Percentiles rank a stretch among this genome's conserved stretches.
These are phyloP conservation scores for Penicillium carneum DNA, from an alignment of 2,329 filamentous ascomycete genomes.

Conservation along the genomic window DNA sequence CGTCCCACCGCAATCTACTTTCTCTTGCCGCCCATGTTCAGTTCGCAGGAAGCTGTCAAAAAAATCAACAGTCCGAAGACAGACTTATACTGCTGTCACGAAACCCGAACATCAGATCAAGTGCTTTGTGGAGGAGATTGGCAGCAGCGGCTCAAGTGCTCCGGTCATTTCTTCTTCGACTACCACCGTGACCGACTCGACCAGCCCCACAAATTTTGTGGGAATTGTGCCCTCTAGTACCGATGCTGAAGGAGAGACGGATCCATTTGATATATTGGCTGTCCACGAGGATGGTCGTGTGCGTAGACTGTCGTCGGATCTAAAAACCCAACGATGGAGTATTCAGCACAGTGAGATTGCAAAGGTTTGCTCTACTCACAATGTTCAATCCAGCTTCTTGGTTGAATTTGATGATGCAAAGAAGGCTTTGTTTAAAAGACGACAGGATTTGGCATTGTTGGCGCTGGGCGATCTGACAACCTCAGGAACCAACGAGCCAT, in stretches of 20 bases:
- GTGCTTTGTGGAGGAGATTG: conserved; percentile 61
- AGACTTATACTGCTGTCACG: conserved; percentile 63
- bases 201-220: conserved; percentile 49
- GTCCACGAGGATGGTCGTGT: conserved; percentile 56
- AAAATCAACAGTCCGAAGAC: conserved; percentile 56
- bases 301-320: conserved; percentile 50
- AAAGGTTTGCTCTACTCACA: conserved; percentile 38
- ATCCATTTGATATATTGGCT: conserved; percentile 50
- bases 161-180: conserved; percentile 50
- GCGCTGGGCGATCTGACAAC: conserved; percentile 44
- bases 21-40: conserved; percentile 66
- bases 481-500: conserved; percentile 41
- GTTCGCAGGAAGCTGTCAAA: conserved; percentile 60
- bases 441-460: conserved; percentile 51
- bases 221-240: conserved; percentile 46
- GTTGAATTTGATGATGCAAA: conserved; percentile 53
- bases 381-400: conserved; percentile 48
- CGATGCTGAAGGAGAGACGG: conserved; percentile 36
- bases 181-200: conserved; percentile 48
- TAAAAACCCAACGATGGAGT: conserved; percentile 52
- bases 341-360: conserved; percentile 46
- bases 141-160: conserved; percentile 41
- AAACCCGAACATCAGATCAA: conserved; percentile 60
- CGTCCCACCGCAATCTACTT: conserved; percentile 65
- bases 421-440: conserved; percentile 49